Evolutionary conservation across 192 early-diverging fungal species (phyloP), one percentile per base, ranked within the genome.

Genomic region (Globomyces pollinis-pini): DNA sequence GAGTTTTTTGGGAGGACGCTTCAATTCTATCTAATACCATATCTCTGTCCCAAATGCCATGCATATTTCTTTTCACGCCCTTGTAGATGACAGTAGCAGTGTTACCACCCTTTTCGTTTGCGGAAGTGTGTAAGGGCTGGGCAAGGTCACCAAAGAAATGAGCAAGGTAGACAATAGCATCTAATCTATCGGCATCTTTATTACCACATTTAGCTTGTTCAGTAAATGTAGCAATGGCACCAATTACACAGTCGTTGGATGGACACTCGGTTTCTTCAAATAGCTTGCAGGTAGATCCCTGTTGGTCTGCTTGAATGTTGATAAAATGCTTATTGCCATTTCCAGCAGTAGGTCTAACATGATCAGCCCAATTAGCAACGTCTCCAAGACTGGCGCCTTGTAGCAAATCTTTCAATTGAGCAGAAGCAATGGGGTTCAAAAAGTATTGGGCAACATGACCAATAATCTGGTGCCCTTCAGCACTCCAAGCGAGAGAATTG

Each of bases 71-170:
- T 3, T 29, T 15, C 7, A 3, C n/a, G 59, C 61, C 53, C 5
- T 52, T 43, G 41, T 63, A 63, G 24, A 13, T 58, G 34, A 63
- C 59, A 11, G n/a, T 30, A 20, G 16, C 24, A 34, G n/a, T 11
- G 21, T 63, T 63, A 16, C 61, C 61, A 39, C 61, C 61, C 2
- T 3, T 36, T 23, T 26, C 50, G 6, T 38, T 31, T 18, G 18
- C 54, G 13, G 50, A 63, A 36, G 30, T 59, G 61, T 63, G 61
- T 6, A 63, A 32, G 4, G 61, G 61, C 24, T 63, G 51, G 36
- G 38, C 61, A 43, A 63, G n/a, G 28, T 63, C 61, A 0, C 61
- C 61, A 63, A 63, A 63, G 28, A 34, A 63, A 41, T 63, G 61
- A 7, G 41, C 30, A 3, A 63, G 28, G 61, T 62, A 63, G 7